Evolutionary conservation across 225 moss, liverwort and hornwort genomes (phyloP).

Genomic region (Straminergon stramineum): DNA sequence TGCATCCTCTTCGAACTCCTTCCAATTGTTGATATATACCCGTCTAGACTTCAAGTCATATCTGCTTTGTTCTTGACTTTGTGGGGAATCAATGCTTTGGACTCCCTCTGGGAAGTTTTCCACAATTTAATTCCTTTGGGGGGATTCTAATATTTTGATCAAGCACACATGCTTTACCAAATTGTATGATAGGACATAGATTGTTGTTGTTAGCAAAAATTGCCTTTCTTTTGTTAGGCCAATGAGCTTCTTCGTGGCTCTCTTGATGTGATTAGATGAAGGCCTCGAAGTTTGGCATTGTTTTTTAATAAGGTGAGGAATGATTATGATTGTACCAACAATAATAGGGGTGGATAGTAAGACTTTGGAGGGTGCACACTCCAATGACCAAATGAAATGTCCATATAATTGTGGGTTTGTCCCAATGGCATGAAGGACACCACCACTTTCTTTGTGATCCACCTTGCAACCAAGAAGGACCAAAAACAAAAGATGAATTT

Average conservation of each 20-base stretch:
- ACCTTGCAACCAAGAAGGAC: not conserved
- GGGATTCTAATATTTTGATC: not conserved
- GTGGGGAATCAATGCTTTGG: no score
- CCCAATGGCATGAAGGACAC: not conserved
- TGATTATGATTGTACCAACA: not conserved
- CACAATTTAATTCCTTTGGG: not conserved
- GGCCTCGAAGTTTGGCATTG: not conserved
- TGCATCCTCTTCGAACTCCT: no score
- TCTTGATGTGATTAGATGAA: not conserved
- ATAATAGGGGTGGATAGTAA: not conserved
- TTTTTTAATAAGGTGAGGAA: not conserved
- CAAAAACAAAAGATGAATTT: not conserved
- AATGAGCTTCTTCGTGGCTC: not conserved
- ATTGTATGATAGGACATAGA: not conserved
- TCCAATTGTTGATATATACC: no score
- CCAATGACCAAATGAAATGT: not conserved
- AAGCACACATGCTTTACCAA: not conserved
- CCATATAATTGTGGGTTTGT: not conserved
- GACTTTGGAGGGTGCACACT: rapidly evolving
- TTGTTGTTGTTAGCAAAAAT: not conserved
- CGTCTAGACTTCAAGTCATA: no score
- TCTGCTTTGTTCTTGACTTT: no score
- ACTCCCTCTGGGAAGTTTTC: not conserved
- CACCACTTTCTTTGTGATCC: not conserved
- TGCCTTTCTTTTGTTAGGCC: not conserved